Evolutionary conservation across 345 rosid genomes (phyloP).

Genomic region (Citrus medica): DNA sequence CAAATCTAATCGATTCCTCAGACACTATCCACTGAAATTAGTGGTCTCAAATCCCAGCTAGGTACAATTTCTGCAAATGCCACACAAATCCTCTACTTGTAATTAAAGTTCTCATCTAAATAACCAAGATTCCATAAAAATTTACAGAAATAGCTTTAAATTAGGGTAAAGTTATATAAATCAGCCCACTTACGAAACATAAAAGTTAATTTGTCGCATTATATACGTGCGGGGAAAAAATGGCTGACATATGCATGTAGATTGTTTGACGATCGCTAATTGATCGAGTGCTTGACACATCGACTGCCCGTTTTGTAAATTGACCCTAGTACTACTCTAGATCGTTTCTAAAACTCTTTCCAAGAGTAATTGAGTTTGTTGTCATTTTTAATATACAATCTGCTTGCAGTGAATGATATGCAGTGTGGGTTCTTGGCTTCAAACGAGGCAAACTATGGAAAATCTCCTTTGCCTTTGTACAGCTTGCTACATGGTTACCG

Average conservation of each 20-base stretch:
- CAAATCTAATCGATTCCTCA: not conserved
- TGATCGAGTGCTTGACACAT: not conserved
- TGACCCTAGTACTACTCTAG: too few species aligned
- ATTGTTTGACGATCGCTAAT: not conserved
- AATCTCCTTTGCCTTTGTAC: not conserved
- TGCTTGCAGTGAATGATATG: not conserved
- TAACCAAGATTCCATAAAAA: not conserved
- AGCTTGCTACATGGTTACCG: not conserved
- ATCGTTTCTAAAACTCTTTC: not conserved
- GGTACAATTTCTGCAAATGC: not conserved
- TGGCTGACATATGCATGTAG: too few species aligned
- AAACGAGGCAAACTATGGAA: not conserved
- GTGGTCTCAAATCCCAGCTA: not conserved
- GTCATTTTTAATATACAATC: not conserved
- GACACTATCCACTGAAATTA: not conserved
- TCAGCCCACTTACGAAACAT: too few species aligned
- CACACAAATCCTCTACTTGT: not conserved
- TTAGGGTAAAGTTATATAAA: too few species aligned
- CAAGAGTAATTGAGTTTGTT: not conserved
- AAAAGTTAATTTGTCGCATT: too few species aligned
- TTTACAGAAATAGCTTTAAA: not conserved
- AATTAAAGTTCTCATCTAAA: not conserved
- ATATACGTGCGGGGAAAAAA: too few species aligned
- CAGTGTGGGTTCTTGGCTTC: not conserved
- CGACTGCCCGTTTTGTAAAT: too few species aligned